These are phyloP conservation scores for Coccinonectria pachysandricola DNA, from an alignment of 2,329 filamentous ascomycete genomes.

Conservation along the genomic window DNA sequence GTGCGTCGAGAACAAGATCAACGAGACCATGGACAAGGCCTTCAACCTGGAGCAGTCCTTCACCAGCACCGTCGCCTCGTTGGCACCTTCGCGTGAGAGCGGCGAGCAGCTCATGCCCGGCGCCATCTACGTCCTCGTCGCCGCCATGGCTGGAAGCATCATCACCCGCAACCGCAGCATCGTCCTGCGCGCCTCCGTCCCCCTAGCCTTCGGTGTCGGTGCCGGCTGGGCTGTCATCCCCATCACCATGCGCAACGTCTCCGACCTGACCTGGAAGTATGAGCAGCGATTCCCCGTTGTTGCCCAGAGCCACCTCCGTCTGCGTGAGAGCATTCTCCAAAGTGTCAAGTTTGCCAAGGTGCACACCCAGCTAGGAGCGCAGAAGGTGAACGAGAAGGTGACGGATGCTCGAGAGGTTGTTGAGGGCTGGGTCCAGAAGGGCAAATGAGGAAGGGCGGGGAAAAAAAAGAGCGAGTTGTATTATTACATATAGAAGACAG, in stretches of 20 bases:
- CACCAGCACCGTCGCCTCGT: conserved; percentile 76
- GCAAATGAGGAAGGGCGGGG: conserved; percentile 49
- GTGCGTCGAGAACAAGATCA: conserved; percentile 70
- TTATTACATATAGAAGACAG: conserved; percentile 25
- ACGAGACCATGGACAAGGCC: conserved; percentile 67
- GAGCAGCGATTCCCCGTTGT: conserved; percentile 81
- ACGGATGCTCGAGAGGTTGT: conserved; percentile 63
- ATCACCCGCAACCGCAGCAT: conserved; percentile 80
- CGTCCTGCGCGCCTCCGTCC: conserved; percentile 65
- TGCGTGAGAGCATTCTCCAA: conserved; percentile 58
- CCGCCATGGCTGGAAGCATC: conserved; percentile 91
- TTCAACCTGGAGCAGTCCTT: conserved; percentile 83
- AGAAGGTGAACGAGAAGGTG: conserved; percentile 73
- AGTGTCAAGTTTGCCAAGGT: conserved; percentile 64
- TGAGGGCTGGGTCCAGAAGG: conserved; percentile 87
- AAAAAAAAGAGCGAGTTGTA: conserved; percentile 23
- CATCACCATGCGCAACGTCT: conserved; percentile 81
- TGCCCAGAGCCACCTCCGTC: conserved; percentile 67
- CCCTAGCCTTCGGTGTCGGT: conserved; percentile 68
- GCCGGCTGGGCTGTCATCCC: conserved; percentile 80
- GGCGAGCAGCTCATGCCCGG: conserved; percentile 87
- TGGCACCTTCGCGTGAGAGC: conserved; percentile 76
- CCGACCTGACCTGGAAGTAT: conserved; percentile 80
- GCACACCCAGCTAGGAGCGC: conserved; percentile 59
- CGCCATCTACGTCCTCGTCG: conserved; percentile 82